A percentile compares a stretch with the other conserved stretches of the same genome.
These are phyloP conservation scores for Fusarium burgessii DNA, from an alignment of 2,329 filamentous ascomycete species.

Conservation along the genomic window DNA sequence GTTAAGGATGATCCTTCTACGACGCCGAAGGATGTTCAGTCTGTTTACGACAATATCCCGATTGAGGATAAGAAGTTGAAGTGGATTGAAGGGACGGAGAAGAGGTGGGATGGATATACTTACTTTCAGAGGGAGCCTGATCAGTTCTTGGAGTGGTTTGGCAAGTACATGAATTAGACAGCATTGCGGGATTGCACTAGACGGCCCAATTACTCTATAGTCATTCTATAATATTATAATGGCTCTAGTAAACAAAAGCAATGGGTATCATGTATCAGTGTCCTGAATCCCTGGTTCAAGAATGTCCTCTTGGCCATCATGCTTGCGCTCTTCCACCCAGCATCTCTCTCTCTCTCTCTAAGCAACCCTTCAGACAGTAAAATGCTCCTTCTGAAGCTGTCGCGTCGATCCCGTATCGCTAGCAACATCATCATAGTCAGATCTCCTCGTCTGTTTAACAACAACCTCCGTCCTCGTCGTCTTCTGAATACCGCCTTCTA, in stretches of 20 bases:
- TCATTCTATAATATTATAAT: neutral
- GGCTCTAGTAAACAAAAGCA: neutral
- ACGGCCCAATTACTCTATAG: neutral
- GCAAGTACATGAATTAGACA: constrained; percentile 18
- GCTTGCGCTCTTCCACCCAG: neutral
- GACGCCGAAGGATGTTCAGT: constrained; percentile 25
- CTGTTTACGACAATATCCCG: constrained; percentile 31
- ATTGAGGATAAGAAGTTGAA: constrained; percentile 24
- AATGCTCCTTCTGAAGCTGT: constrained; percentile 40
- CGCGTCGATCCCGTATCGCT: constrained; percentile 42
- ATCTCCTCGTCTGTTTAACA: constrained; percentile 34
- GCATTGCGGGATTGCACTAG: too few species aligned
- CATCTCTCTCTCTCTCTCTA: too few species aligned
- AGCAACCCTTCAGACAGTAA: constrained; percentile 22
- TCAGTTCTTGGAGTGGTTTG: constrained; percentile 35
- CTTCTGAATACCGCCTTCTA: constrained; percentile 42
- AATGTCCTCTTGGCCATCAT: too few species aligned
- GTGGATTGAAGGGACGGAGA: constrained; percentile 27
- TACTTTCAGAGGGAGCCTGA: constrained; percentile 29
- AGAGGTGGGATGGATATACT: constrained; percentile 29
- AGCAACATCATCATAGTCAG: constrained; percentile 36
- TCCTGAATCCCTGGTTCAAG: neutral
- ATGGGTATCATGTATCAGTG: constrained; percentile 18
- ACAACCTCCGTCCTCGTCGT: constrained; percentile 43
- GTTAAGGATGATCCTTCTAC: constrained; percentile 23